Conservation (phyloP, 441 rosid species). For the Rhodomyrtus psidioides region DNA sequence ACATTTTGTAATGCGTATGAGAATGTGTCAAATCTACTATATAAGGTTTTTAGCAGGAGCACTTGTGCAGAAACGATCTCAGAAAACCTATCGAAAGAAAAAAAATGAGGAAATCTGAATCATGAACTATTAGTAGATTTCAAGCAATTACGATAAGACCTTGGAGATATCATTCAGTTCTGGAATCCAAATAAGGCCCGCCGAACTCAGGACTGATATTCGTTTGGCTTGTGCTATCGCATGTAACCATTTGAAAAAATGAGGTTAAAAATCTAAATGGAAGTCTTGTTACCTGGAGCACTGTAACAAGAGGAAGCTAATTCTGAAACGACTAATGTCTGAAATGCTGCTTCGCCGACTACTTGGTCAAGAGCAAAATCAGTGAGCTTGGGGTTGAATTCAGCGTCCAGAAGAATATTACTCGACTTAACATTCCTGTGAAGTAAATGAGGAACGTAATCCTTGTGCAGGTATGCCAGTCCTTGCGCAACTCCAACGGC, state of each 20-base stretch:
- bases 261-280: background rate
- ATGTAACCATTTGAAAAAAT: background rate
- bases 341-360: conserved; percentile 73
- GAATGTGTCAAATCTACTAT: background rate
- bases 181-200: background rate
- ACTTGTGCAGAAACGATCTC: background rate
- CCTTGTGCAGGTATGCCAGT: conserved; percentile 49
- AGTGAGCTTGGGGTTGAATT: conserved; percentile 44
- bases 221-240: background rate
- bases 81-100: background rate
- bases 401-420: conserved; percentile 49
- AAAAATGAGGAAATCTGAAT: background rate
- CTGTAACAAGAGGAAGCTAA: conserved; percentile 49
- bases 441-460: conserved; percentile 48
- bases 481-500: conserved; percentile 59
- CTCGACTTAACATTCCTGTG: conserved; percentile 56
- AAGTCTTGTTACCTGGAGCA: conserved; percentile 56
- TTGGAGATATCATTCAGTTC: background rate
- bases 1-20: too few species aligned
- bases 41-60: background rate
- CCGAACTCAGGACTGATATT: background rate
- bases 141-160: background rate
- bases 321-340: conserved; percentile 46
- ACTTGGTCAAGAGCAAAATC: conserved; percentile 66
- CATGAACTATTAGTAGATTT: too few species aligned